Conservation (phyloP, 768 basidiomycete species). For the Austroboletus eburneus region DNA sequence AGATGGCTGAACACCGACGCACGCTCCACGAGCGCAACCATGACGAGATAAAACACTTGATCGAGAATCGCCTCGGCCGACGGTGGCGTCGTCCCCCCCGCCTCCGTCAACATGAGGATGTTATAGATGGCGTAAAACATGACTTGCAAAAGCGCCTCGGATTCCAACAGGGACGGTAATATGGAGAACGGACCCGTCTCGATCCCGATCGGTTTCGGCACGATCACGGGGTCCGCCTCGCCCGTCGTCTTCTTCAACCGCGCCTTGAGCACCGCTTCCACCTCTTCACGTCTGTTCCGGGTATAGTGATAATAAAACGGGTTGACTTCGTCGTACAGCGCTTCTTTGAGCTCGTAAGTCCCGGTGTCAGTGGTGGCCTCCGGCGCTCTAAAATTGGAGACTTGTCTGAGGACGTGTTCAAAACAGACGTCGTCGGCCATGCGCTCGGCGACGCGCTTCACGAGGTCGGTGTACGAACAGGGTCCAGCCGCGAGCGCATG, state of each 20-base stretch:
- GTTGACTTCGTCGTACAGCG: conserved; percentile 81
- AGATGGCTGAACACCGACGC: conserved; percentile 57
- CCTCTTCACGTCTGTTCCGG: conserved; percentile 89
- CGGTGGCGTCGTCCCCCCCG: conserved; percentile 56
- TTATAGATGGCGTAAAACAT: conserved; percentile 82
- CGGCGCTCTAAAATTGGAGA: conserved; percentile 80
- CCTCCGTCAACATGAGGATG: conserved; percentile 61
- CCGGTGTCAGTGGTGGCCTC: conserved; percentile 77
- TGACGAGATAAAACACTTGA: conserved; percentile 79
- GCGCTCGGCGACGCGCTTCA: conserved; percentile 87
- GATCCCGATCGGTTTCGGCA: conserved; percentile 68
- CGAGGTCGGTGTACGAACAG: conserved; percentile 85
- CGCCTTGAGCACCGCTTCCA: conserved; percentile 67
- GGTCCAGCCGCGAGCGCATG: conserved; percentile 88
- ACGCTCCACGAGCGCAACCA: conserved; percentile 78
- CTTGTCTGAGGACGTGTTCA: conserved; percentile 69
- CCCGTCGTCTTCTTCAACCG: conserved; percentile 64
- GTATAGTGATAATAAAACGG: conserved; percentile 97
- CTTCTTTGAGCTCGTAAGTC: conserved; percentile 83
- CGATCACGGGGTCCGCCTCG: conserved; percentile 62
- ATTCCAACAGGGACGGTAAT: conserved; percentile 62
- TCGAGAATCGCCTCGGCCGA: conserved; percentile 90
- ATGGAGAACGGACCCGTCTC: conserved; percentile 63
- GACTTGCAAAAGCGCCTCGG: conserved; percentile 70
- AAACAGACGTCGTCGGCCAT: conserved; percentile 82